Evolutionary conservation across 2,329 filamentous ascomycete genomes (phyloP), one percentile per base, ranked within the genome.

Genomic region (Colletotrichum lentis): DNA sequence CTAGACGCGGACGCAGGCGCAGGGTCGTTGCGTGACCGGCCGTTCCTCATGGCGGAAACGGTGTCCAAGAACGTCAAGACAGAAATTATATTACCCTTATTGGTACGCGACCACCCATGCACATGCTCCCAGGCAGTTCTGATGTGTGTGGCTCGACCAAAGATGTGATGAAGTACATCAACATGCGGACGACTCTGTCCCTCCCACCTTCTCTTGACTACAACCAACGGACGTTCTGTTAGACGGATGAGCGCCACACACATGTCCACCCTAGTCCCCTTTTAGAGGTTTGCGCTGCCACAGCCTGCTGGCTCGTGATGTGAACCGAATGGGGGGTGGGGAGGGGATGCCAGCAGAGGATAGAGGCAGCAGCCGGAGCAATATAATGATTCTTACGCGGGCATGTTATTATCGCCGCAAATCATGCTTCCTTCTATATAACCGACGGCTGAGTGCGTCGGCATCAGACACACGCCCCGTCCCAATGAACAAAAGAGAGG

Each of bases 51-150:
- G 24, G 27, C 46, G 44, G 22, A 35, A 59, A 55, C 24, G 49
- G 41, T 37, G 27, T 18, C 43, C 24, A 6, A 11, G 12, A 55
- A 43, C 20, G 20, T 31, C 35, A 50, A 8, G 18, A 31, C 3
- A 12, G 20, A 6, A 47, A 46, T 22, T 31, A 11, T 37, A 53
- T 37, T 31, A 20, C 18, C 35, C 44, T 50, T 31, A 37, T 24
- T 59, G 35, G 39, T 41, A 64, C 54, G 65, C 64, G 65, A 55
- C 60, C 39, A 41, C 31, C 49, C 16, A 14, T 6, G 8, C 46
- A 27, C 54, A 53, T 20, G n/a, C 20, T 39, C n/a, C 11, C n/a
- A 18, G 31, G 18, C 44, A 54, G 27, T 7, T 44, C 7, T 5
- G n/a, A 37, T 39, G 22, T 47, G 39, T n/a, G 22, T 41, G 35